Evolutionary conservation across 2,329 filamentous ascomycete genomes (phyloP).

Genomic region (Pyrenochaeta sp.): DNA sequence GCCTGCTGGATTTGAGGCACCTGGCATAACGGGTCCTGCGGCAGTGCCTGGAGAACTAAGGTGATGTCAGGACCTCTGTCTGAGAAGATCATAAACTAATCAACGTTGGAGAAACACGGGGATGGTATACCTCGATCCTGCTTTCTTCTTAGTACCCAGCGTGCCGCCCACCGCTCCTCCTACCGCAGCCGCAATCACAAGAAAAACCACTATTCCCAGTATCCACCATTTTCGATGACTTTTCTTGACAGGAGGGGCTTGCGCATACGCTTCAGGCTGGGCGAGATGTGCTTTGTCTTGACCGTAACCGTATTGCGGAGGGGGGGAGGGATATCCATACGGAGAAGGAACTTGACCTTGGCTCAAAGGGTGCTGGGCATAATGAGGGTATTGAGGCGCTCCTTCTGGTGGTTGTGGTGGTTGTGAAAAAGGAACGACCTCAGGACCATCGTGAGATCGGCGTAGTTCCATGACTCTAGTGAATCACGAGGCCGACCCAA

Average conservation of each 20-base stretch:
- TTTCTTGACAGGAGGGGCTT: background rate
- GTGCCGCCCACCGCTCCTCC: background rate
- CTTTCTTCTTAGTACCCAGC: background rate
- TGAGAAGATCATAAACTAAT: no score
- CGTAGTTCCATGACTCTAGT: background rate
- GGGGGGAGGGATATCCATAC: background rate
- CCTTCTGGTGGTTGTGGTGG: no score
- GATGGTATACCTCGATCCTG: no score
- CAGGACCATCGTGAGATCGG: background rate
- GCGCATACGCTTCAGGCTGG: background rate
- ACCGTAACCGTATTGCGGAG: background rate
- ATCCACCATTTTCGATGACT: background rate
- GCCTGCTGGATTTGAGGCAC: no score
- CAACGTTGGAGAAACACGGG: no score
- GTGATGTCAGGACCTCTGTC: no score
- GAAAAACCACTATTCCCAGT: background rate
- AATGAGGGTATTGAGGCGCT: no score
- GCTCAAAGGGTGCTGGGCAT: no score
- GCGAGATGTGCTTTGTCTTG: background rate
- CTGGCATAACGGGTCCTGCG: no score
- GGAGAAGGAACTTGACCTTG: no score
- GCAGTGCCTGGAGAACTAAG: no score
- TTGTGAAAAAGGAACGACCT: background rate
- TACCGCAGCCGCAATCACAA: background rate
- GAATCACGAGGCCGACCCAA: no score